Evolutionary conservation across 1,284 basidiomycete genomes (phyloP).

Genomic region (Malassezia pachydermatis): DNA sequence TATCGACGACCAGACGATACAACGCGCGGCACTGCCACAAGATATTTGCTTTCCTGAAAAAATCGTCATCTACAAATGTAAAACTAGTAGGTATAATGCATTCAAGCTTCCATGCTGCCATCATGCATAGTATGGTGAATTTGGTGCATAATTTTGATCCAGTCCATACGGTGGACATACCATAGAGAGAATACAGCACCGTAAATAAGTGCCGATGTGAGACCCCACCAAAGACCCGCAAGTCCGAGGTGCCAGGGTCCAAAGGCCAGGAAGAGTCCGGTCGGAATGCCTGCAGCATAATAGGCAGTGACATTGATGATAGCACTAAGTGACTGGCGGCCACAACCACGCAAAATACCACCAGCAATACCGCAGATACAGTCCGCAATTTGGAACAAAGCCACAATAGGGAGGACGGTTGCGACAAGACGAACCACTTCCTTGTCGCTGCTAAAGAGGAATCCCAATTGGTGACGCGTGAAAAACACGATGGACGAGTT

Average conservation of each 20-base stretch:
- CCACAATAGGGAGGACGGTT: constrained; percentile 60
- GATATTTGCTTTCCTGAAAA: constrained; percentile 6
- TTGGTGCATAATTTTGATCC: constrained; percentile 8
- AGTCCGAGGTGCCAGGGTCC: constrained; percentile 42
- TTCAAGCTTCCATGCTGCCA: neutral
- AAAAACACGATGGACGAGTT: constrained; percentile 60
- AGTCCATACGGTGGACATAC: constrained; percentile 12
- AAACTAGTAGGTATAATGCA: no score
- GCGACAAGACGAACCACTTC: constrained; percentile 61
- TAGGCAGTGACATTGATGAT: constrained; percentile 52
- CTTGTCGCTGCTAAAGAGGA: constrained; percentile 75
- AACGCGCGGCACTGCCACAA: constrained; percentile 3
- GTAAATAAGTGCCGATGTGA: constrained; percentile 50
- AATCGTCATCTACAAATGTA: neutral
- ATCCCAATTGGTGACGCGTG: constrained; percentile 66
- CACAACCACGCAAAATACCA: constrained; percentile 67
- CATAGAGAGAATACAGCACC: constrained; percentile 28
- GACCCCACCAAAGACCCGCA: constrained; percentile 51
- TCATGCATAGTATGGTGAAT: constrained; percentile 11
- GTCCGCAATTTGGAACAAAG: constrained; percentile 61
- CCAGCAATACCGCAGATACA: constrained; percentile 60
- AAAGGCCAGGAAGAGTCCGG: constrained; percentile 52
- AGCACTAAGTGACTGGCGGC: constrained; percentile 55
- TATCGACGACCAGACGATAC: neutral
- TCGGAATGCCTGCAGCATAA: constrained; percentile 51